Conservation (phyloP, 2,329 filamentous ascomycete species). For the Aspergillus terreus region DNA sequence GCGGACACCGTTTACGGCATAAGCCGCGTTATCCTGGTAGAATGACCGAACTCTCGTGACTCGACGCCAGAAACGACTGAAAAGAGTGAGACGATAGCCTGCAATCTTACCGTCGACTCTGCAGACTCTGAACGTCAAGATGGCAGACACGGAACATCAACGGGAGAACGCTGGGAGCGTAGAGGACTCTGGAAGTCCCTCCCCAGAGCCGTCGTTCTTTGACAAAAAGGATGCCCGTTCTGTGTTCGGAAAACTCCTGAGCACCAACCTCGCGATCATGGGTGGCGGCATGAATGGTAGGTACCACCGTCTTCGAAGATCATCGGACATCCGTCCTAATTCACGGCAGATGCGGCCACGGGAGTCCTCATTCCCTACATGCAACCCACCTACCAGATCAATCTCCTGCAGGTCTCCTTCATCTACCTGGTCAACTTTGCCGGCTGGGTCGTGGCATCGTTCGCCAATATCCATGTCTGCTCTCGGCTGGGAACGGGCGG, state of each 20-base stretch:
- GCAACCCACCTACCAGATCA: constrained; percentile 18
- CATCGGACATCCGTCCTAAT: not conserved
- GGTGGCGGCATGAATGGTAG: constrained; percentile 20
- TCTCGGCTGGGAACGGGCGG: constrained; percentile 20
- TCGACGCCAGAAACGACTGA: not conserved
- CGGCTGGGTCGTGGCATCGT: constrained; percentile 19
- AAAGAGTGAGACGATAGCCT: too few relatives aligned
- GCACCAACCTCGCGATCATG: constrained; percentile 18
- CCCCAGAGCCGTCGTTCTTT: constrained; percentile 7
- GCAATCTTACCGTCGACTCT: not conserved
- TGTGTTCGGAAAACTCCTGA: constrained; percentile 16
- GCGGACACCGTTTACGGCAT: too few relatives aligned
- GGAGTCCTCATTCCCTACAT: constrained; percentile 23
- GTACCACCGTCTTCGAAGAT: not conserved
- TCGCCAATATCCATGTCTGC: constrained; percentile 23
- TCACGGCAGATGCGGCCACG: constrained; percentile 16
- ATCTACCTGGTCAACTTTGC: constrained; percentile 22
- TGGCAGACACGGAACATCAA: not conserved
- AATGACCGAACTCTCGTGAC: not conserved
- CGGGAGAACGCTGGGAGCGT: not conserved
- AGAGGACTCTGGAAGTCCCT: constrained; percentile 1
- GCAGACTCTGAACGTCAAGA: not conserved
- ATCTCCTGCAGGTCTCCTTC: constrained; percentile 19
- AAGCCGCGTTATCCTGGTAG: not conserved
- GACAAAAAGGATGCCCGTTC: constrained; percentile 14